phyloP scores from a whole-genome alignment of 208 protist genomes.

The Leishmania arabica region DNA sequence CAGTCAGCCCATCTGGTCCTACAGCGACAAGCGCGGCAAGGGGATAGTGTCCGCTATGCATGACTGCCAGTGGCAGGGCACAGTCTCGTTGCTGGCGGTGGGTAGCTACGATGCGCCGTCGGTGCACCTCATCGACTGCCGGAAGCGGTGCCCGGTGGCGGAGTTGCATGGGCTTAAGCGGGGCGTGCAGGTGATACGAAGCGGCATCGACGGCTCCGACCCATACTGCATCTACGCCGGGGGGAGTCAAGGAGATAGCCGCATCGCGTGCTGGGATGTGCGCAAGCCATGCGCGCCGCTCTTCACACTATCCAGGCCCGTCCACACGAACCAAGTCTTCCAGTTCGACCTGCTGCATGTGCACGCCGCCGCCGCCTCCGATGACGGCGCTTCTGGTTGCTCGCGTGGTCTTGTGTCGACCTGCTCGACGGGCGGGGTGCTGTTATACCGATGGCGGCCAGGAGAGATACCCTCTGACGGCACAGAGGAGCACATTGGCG shows the following conservation, averaged over 20 bases:
- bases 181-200: constrained; percentile 29
- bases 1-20: constrained; percentile 38
- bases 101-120: constrained; percentile 53
- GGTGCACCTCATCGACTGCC: constrained; percentile 70
- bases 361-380: neutral
- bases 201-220: constrained; percentile 20
- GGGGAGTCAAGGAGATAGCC: constrained; percentile 37
- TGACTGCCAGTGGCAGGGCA: constrained; percentile 28
- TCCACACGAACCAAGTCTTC: constrained; percentile 53
- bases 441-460: constrained; percentile 36
- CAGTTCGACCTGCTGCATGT: constrained; percentile 45
- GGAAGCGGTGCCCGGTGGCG: constrained; percentile 46
- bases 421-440: constrained; percentile 42
- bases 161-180: constrained; percentile 39
- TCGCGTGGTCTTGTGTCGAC: constrained; percentile 42
- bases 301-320: constrained; percentile 23
- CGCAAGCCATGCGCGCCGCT: constrained; percentile 40
- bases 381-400: neutral
- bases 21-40: constrained; percentile 20
- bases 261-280: constrained; percentile 75
- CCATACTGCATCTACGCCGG: constrained; percentile 26
- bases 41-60: constrained; percentile 41
- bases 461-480: constrained; percentile 3
- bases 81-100: constrained; percentile 35
- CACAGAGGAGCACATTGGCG: neutral